phyloP scores from a whole-genome alignment of 2,329 filamentous ascomycete species.

The Colletotrichum theobromicola region DNA sequence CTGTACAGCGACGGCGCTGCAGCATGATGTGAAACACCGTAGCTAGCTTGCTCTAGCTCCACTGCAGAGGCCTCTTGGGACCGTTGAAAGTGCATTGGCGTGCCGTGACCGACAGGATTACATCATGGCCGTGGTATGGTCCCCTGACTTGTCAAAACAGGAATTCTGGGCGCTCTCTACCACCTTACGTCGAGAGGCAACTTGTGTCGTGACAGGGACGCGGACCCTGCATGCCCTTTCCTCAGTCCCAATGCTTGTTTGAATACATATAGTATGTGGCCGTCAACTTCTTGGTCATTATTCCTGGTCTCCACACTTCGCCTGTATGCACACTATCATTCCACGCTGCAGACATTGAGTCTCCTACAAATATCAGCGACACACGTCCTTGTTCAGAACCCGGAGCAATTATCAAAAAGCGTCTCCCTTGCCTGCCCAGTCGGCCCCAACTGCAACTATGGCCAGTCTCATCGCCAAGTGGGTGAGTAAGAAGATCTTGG shows the following conservation, averaged over 20 bases:
- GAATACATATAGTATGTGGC: not conserved
- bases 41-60: slow-evolving; percentile 1
- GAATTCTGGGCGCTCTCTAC: slow-evolving; percentile 9
- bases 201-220: not conserved
- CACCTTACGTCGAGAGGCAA: not conserved
- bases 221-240: not conserved
- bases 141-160: slow-evolving; percentile 21
- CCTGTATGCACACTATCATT: not conserved
- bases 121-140: slow-evolving; percentile 14
- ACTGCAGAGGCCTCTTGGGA: slow-evolving; percentile 18
- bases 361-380: not conserved
- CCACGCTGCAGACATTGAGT: not conserved
- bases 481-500: slow-evolving; percentile 61
- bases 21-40: slow-evolving; percentile 10
- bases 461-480: slow-evolving; percentile 57
- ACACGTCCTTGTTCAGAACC: not conserved
- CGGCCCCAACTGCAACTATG: slow-evolving; percentile 44
- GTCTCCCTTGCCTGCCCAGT: not conserved
- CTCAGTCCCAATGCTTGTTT: not conserved
- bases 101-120: slow-evolving; percentile 20
- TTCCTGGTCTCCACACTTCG: not conserved
- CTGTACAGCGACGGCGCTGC: not conserved
- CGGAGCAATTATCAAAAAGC: not conserved
- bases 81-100: slow-evolving; percentile 2
- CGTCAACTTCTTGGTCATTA: not conserved